Base-by-base conservation (phyloP, 2,329 filamentous ascomycete species). In the Fusarium pseudoanthophilum region DNA sequence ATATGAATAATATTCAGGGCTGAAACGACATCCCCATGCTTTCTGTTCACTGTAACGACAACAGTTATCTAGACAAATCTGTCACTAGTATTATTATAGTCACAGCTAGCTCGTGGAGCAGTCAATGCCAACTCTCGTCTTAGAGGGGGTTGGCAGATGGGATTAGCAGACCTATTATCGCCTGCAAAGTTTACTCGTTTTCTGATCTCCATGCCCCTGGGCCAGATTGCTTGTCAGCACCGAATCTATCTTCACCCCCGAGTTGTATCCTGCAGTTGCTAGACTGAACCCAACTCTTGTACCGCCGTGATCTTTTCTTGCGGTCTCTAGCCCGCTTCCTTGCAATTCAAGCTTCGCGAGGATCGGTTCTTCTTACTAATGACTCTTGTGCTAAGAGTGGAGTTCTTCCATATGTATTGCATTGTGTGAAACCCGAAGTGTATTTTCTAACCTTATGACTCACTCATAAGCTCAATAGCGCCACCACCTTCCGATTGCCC, bases 211-310 rank as follows among this genome's bases (percentile, higher is more conserved):
- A 45, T 30, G 10, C 30, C 24, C 5, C 11, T 4, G 4, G 20
- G 5, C 24, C 3, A 45, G 0, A 20, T 7, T 20, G 1, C n/a
- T 45, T 14, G 11, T 5, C 14, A 26, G 43, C 43, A 26, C 24
- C 43, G 26, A 0, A 6, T 18, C 1, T 9, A 26, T 45, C 24
- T 20, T 26, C 16, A 26, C 5, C 42, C 1, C 11, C 13, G 11
- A 5, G 7, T 13, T 26, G 0, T 2, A 9, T 45, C 24, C 8
- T 20, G 20, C 11, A 20, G 9, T 26, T 0, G 24, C 1, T 7
- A 20, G 42, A 45, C 20, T 26, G 24, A 20, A 45, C 24, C 1
- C 11, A 45, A 43, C 11, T 6, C 7, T 45, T 20, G 16, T 26
- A 11, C 7, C 11, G 43, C 24, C 8, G 16, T 11, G 18, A 11